Evolutionary conservation across 2,329 filamentous ascomycete species (phyloP), one percentile per base, ranked within the genome.

Genomic region (Achaetomium macrosporum): DNA sequence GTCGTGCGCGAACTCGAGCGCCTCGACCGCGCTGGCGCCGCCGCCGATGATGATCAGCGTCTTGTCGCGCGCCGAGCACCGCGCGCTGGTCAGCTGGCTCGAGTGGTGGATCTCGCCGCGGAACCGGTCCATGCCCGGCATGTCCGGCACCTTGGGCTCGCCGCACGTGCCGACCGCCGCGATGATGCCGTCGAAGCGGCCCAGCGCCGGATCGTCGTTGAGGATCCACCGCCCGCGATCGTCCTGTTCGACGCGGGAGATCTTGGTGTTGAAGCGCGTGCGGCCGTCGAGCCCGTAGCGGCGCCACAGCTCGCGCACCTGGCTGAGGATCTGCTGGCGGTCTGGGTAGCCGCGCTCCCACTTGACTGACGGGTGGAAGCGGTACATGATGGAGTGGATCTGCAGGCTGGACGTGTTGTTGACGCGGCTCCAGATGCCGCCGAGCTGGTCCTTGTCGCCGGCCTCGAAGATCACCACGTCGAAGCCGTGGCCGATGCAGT

Each of bases 341-440:
- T 84, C 78, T 0, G 90, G 90, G 63, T 95, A 95, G n/a, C 87
- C 87, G 30, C 76, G 73, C 33, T 79, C 73, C 83, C 87, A 95
- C 56, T 79, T 76, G 1, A 95, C 81, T 0, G 85, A 87, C 0
- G 90, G 90, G 60, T 92, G 87, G 66, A 95, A 95, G 19, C 89
- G 81, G 68, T 92, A 95, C 88, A 93, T 93, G 53, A 91, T 68
- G 17, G 84, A 88, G 66, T 95, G 88, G 19, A 95, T 91, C 64
- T 93, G 88, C 0, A 95, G 77, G 15, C 87, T 82, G 0, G 87
- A 91, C 0, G 87, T 91, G 47, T 87, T 87, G 71, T 93, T 92
- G 39, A 93, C 87, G 68, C 79, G 83, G 64, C 83, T 88, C 88
- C 88, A 92, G 33, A 92, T 92, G 0, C 88, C 88, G 15, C 88